Evolutionary conservation across 495 filamentous ascomycete species (phyloP), one percentile per base, ranked within the genome.

Genomic region (Parathielavia hyrcaniae): DNA sequence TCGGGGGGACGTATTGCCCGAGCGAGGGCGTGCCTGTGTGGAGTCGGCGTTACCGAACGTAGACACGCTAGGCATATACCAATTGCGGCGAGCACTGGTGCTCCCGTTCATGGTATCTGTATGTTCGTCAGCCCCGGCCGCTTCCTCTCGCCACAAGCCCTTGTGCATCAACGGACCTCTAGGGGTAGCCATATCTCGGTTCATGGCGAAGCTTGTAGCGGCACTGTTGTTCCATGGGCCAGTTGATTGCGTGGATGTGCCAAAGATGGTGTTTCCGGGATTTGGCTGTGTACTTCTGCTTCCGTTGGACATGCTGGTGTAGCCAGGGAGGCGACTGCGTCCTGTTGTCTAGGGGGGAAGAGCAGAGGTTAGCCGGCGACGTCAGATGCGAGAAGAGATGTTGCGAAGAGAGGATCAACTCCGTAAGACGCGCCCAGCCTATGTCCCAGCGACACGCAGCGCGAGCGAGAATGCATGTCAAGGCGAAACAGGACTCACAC

Each of bases 31-130:
- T 9, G 59, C n/a, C 16, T 59, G 59, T 16, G 62, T 55, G 26
- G 72, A 68, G 53, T 82, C 81, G 19, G 80, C 63, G 5, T 76
- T 71, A 55, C 86, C 85, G 88, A 0, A 79, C 76, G 4, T 75
- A 59, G 16, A 74, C 74, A 30, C 66, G 63, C 63, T 65, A 69
- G 5, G 63, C 82, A 63, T 89, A 82, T 79, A 62, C 86, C 84
- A 1, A 86, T 88, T 2, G 83, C 77, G 3, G 81, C 90, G 67
- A 35, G 86, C 86, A 26, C 83, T 77, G 3, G 86, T 88, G 23
- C 87, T 86, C 5, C 59, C 54, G 26, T 76, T 70, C 22, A 70
- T 73, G 9, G 69, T 64, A 41, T 70, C 74, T 75, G 50, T 20
- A 49, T 50, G 11, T 11, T 22, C 35, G 61, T 73, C 53, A 74